Percentiles rank a stretch among this genome's conserved stretches.
Evolutionary conservation across 2,329 filamentous ascomycete species (phyloP).

Genomic region (Sporothrix brunneoviolacea): DNA sequence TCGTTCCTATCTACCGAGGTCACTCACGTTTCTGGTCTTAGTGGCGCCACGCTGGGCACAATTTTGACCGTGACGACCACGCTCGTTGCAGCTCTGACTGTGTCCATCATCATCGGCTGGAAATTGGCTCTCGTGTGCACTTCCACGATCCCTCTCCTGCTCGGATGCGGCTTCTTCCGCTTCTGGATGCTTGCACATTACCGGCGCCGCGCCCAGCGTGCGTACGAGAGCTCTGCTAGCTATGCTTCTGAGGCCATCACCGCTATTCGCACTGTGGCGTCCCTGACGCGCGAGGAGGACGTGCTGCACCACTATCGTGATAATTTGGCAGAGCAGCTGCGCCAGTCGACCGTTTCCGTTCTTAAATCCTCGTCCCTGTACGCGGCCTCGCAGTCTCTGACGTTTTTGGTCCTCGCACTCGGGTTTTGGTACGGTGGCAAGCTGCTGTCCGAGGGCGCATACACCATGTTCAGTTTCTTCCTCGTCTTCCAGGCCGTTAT

Average conservation of each 20-base stretch:
- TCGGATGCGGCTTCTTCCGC: constrained; percentile 34
- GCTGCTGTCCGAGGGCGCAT: constrained; percentile 64
- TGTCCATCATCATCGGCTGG: constrained; percentile 35
- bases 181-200: constrained; percentile 68
- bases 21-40: constrained; percentile 80
- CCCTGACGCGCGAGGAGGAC: constrained; percentile 78
- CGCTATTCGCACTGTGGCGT: constrained; percentile 87
- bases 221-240: constrained; percentile 73
- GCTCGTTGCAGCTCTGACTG: constrained; percentile 62
- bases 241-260: constrained; percentile 92
- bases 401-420: constrained; percentile 77
- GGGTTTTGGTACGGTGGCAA: constrained; percentile 90
- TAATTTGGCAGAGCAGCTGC: constrained; percentile 60
- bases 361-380: constrained; percentile 73
- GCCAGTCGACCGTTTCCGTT: constrained; percentile 63
- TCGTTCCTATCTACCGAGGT: constrained; percentile 86
- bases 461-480: constrained; percentile 82
- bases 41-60: constrained; percentile 80
- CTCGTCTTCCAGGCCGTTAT: constrained; percentile 82
- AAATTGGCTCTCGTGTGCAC: constrained; percentile 38
- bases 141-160: constrained; percentile 33
- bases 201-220: constrained; percentile 68
- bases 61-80: constrained; percentile 76
- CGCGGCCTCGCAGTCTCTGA: constrained; percentile 74
- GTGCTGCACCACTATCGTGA: constrained; percentile 66